Evolutionary conservation across 805 yeast genomes (phyloP).

Genomic region (Candida takata): DNA sequence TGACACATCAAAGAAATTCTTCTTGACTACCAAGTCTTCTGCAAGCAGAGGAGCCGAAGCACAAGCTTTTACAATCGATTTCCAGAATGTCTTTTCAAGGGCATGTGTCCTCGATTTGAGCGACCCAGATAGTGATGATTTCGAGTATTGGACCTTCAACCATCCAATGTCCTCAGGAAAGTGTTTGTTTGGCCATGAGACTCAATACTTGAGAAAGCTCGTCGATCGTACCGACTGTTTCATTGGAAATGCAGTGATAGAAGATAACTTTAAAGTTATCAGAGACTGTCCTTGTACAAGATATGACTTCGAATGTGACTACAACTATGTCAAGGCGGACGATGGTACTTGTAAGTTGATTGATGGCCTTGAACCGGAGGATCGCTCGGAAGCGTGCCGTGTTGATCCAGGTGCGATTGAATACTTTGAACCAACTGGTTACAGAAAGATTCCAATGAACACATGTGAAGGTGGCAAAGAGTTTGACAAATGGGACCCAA

Average conservation of each 20-base stretch:
- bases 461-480: slow-evolving; percentile 80
- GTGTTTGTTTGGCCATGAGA: slow-evolving; percentile 73
- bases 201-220: slow-evolving; percentile 48
- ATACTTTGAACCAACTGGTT: slow-evolving; percentile 87
- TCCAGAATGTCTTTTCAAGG: slow-evolving; percentile 40
- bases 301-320: slow-evolving; percentile 91
- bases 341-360: slow-evolving; percentile 88
- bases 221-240: slow-evolving; percentile 57
- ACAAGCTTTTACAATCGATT: slow-evolving; percentile 46
- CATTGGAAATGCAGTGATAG: slow-evolving; percentile 48
- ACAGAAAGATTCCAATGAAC: slow-evolving; percentile 76
- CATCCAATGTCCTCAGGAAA: slow-evolving; percentile 41
- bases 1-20: slow-evolving; percentile 74
- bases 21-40: slow-evolving; percentile 48
- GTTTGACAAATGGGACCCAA: slow-evolving; percentile 56
- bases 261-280: slow-evolving; percentile 45
- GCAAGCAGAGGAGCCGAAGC: slow-evolving; percentile 39
- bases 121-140: slow-evolving; percentile 44
- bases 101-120: slow-evolving; percentile 48
- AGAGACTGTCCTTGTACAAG: slow-evolving; percentile 80
- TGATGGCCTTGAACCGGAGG: slow-evolving; percentile 58
- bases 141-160: slow-evolving; percentile 55
- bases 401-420: slow-evolving; percentile 46
- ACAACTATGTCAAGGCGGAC: slow-evolving; percentile 56
- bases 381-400: slow-evolving; percentile 56